Evolutionary conservation across 2,329 filamentous ascomycete species (phyloP).

Genomic region (Calonectria honghensis): DNA sequence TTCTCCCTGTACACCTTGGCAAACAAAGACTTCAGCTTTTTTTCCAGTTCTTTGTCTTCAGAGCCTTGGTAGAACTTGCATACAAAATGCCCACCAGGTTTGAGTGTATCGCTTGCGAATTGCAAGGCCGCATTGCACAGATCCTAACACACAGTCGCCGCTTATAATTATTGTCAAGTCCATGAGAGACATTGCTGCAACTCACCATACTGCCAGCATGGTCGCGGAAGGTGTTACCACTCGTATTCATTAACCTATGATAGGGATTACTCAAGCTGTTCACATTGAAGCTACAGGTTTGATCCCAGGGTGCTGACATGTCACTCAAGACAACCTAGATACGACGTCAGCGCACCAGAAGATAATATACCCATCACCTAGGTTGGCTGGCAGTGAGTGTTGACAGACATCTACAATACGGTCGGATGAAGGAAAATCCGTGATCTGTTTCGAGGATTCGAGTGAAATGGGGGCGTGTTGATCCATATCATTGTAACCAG

Average conservation of each 20-base stretch:
- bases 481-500: conserved; percentile 81
- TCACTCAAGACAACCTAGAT: conserved; percentile 90
- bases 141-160: conserved; percentile 74
- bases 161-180: neutral
- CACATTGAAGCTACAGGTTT: conserved; percentile 85
- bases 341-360: conserved; percentile 42
- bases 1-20: conserved; percentile 89
- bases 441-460: neutral
- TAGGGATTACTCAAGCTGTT: conserved; percentile 97
- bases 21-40: conserved; percentile 84
- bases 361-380: neutral
- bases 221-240: conserved; percentile 89
- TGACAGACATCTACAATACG: conserved; percentile 81
- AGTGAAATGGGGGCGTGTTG: conserved; percentile 58
- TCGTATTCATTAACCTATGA: conserved; percentile 99
- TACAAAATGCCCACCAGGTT: conserved; percentile 89
- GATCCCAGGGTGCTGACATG: conserved; percentile 98
- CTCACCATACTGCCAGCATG: conserved; percentile 96
- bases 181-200: neutral
- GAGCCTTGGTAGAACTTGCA: conserved; percentile 98
- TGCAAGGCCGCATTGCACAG: conserved; percentile 89
- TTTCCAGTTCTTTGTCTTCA: conserved; percentile 89
- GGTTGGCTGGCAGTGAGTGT: neutral
- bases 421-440: conserved; percentile 51
- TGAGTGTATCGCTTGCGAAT: conserved; percentile 90